Evolutionary conservation across 2,329 filamentous ascomycete genomes (phyloP).

Genomic region (Zymoseptoria ardabiliae): DNA sequence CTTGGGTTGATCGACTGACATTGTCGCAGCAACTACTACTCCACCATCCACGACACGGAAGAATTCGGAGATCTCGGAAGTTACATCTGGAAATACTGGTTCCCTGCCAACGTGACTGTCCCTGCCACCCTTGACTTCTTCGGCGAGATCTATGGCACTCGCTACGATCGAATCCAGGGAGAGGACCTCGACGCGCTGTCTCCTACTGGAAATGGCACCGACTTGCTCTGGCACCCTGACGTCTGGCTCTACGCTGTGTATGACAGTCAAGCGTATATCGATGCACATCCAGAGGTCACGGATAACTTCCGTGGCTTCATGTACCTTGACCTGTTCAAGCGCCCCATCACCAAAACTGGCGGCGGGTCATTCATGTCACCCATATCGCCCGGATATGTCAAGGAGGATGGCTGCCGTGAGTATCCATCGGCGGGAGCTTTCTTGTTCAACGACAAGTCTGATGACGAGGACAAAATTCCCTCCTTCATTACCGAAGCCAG

Average conservation of each 20-base stretch:
- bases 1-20: background rate
- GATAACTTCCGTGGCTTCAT: constrained; percentile 4
- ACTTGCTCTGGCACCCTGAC: constrained; percentile 10
- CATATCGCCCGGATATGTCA: background rate
- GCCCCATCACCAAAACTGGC: background rate
- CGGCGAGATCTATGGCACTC: background rate
- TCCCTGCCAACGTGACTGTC: background rate
- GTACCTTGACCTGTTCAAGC: constrained; percentile 10
- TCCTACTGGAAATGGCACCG: background rate
- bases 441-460: constrained; percentile 5
- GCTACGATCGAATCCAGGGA: background rate
- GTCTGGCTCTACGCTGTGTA: constrained; percentile 11
- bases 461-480: constrained; percentile 3
- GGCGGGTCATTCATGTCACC: background rate
- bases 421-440: constrained; percentile 4
- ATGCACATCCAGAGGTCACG: background rate
- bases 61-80: background rate
- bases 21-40: background rate
- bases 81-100: background rate
- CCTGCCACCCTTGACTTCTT: background rate
- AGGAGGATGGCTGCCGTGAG: background rate
- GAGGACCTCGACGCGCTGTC: background rate
- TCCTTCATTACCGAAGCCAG: background rate
- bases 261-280: background rate
- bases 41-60: background rate